phyloP scores from a whole-genome alignment of 2,329 filamentous ascomycete species.

The Lasiodiplodia sp. region DNA sequence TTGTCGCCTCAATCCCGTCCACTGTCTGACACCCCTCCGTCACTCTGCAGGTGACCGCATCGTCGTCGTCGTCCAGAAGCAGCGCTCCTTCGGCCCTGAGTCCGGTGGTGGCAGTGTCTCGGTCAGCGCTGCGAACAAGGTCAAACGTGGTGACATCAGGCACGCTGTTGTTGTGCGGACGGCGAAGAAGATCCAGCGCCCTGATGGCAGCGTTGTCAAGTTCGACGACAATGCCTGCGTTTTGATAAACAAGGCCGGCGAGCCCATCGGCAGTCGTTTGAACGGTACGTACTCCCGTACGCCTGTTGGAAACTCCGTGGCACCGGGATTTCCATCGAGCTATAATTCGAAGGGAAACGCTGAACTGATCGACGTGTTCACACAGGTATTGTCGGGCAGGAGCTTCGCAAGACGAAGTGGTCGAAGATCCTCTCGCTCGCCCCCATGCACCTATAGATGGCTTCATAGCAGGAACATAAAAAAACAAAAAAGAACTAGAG shows the following conservation, averaged over 20 bases:
- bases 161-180: slow-evolving; percentile 96
- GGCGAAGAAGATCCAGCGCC: slow-evolving; percentile 82
- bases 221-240: slow-evolving; percentile 99
- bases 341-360: neutral
- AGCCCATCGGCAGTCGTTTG: slow-evolving; percentile 91
- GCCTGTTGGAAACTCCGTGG: neutral
- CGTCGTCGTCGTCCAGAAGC: slow-evolving; percentile 96
- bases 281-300: slow-evolving; percentile 63
- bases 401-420: slow-evolving; percentile 93
- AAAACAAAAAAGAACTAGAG: neutral
- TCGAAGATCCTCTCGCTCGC: slow-evolving; percentile 97
- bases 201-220: slow-evolving; percentile 86
- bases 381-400: slow-evolving; percentile 81
- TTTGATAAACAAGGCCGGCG: slow-evolving; percentile 93
- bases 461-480: slow-evolving; percentile 29
- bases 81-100: slow-evolving; percentile 77
- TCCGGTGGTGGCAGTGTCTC: slow-evolving; percentile 75
- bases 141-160: slow-evolving; percentile 93
- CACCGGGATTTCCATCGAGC: neutral
- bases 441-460: slow-evolving; percentile 73
- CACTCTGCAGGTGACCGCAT: slow-evolving; percentile 81
- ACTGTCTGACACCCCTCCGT: slow-evolving; percentile 8
- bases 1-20: neutral
- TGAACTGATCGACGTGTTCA: slow-evolving; percentile 34
- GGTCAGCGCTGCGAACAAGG: slow-evolving; percentile 82